These are phyloP conservation scores for Cryomyces minteri DNA, from an alignment of 495 filamentous ascomycete species.

Conservation along the genomic window DNA sequence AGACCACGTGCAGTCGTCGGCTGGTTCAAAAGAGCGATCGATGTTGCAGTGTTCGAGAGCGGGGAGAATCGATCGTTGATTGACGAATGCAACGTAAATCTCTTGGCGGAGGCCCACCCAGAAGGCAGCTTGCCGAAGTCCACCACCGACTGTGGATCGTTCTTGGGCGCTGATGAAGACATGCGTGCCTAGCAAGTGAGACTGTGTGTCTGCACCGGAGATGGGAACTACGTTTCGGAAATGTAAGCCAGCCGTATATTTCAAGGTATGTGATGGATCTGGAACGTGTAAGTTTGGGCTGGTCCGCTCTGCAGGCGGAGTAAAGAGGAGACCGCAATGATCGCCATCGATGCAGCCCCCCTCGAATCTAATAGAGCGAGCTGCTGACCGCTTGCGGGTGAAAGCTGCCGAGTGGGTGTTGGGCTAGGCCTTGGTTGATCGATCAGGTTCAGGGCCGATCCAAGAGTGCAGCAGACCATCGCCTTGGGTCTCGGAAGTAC, in stretches of 20 bases:
- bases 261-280: too few relatives aligned
- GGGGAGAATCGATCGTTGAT: conserved; percentile 24
- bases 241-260: background rate
- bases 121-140: conserved; percentile 30
- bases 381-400: too few relatives aligned
- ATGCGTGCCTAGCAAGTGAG: conserved; percentile 33
- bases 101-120: conserved; percentile 40
- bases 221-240: conserved; percentile 11
- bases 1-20: conserved; percentile 31
- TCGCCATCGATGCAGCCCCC: too few relatives aligned
- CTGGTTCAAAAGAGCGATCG: conserved; percentile 22
- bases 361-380: too few relatives aligned
- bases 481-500: too few relatives aligned
- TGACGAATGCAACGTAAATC: conserved; percentile 36
- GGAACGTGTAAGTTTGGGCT: too few relatives aligned
- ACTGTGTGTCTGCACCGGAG: conserved; percentile 22
- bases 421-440: too few relatives aligned
- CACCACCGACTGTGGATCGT: conserved; percentile 19
- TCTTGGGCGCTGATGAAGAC: conserved; percentile 25
- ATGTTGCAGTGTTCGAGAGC: conserved; percentile 13
- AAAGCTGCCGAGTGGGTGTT: too few relatives aligned
- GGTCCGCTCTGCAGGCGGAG: too few relatives aligned
- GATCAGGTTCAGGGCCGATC: too few relatives aligned
- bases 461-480: too few relatives aligned
- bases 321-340: too few relatives aligned